A percentile compares a stretch with the other conserved stretches of the same genome.
Conservation (phyloP, 306 rosid genomes). For the Trichosanthes truncata region DNA sequence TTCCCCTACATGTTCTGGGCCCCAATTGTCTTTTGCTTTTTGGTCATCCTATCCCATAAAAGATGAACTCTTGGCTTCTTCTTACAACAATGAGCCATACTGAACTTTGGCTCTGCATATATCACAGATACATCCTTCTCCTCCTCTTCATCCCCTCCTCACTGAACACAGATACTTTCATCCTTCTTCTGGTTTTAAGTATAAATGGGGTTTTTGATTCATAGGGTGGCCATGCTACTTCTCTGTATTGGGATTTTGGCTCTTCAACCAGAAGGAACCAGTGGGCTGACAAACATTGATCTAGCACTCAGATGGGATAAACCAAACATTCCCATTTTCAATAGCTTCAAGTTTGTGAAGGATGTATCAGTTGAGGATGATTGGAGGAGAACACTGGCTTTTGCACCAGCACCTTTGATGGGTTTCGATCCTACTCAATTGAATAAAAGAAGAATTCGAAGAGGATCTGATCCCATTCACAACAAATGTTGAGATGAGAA, state of each 20-base stretch:
- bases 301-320: conserved; percentile 59
- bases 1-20: conserved; percentile 54
- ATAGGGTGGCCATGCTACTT: conserved; percentile 32
- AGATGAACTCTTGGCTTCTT: conserved; percentile 31
- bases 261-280: conserved; percentile 44
- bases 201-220: conserved; percentile 43
- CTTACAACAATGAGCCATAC: conserved; percentile 31
- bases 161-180: neutral
- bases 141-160: neutral
- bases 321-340: conserved; percentile 24
- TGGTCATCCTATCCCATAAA: conserved; percentile 50
- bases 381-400: conserved; percentile 31
- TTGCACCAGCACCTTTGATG: conserved; percentile 66
- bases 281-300: conserved; percentile 53
- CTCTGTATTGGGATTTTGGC: conserved; percentile 50
- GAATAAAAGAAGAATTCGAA: conserved; percentile 54
- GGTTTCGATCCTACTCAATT: conserved; percentile 58
- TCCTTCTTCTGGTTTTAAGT: conserved; percentile 14
- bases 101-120: neutral
- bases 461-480: conserved; percentile 93
- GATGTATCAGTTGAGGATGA: conserved; percentile 34
- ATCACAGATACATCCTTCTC: neutral
- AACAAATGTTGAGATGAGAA: conserved; percentile 49
- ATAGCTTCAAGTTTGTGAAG: conserved; percentile 34
- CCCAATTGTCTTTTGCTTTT: conserved; percentile 50